Percentiles rank a stretch among this genome's conserved stretches.
phyloP scores from a whole-genome alignment of 2,329 filamentous ascomycete genomes.

The Colletotrichum trifolii region DNA sequence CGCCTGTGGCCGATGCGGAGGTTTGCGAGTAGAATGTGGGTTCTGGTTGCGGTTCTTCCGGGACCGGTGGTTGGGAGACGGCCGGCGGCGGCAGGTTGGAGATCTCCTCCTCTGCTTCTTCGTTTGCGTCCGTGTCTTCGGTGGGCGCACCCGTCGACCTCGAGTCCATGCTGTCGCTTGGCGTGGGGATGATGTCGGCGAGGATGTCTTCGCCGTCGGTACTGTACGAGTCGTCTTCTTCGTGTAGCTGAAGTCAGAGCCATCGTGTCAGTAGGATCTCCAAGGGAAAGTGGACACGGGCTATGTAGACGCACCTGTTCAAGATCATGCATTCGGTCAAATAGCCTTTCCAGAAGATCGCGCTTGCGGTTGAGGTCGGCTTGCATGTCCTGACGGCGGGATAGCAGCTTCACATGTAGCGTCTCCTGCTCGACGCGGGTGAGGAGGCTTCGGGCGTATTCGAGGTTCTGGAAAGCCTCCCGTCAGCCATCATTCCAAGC shows the following conservation, averaged over 20 bases:
- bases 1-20: neutral
- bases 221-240: conserved; percentile 55
- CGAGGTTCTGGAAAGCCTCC: conserved; percentile 67
- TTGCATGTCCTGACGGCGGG: conserved; percentile 70
- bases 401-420: conserved; percentile 65
- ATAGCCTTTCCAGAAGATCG: conserved; percentile 72
- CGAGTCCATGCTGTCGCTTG: conserved; percentile 62
- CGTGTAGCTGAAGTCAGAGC: conserved; percentile 43
- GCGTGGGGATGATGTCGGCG: conserved; percentile 64
- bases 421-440: conserved; percentile 78
- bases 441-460: conserved; percentile 76
- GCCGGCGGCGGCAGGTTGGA: conserved; percentile 20
- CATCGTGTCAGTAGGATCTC: conserved; percentile 47
- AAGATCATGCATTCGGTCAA: conserved; percentile 75
- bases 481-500: neutral
- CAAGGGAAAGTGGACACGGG: conserved; percentile 10
- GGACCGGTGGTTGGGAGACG: neutral
- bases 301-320: conserved; percentile 62
- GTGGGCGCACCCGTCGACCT: conserved; percentile 39
- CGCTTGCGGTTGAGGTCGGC: conserved; percentile 72
- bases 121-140: conserved; percentile 38
- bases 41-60: conserved; percentile 3
- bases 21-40: conserved; percentile 1
- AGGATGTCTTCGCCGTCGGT: conserved; percentile 69
- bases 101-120: conserved; percentile 32